Evolutionary conservation across 2,329 filamentous ascomycete genomes (phyloP).

Genomic region (Didymella pinodella): DNA sequence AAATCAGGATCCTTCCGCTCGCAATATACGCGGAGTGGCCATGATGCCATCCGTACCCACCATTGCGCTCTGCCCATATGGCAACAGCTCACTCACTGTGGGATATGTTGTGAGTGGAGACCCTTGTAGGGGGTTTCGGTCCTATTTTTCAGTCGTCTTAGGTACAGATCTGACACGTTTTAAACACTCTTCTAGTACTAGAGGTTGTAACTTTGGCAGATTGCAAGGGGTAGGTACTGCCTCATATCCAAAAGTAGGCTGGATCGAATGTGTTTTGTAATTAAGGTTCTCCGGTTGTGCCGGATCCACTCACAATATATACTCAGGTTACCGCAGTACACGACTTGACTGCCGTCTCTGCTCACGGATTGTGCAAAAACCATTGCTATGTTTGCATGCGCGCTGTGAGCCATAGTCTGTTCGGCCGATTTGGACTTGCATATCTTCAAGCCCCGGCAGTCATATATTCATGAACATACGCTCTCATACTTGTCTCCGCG

Average conservation of each 20-base stretch:
- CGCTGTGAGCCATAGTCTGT: background rate
- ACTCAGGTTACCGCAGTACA: background rate
- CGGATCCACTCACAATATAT: no score
- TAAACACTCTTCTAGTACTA: no score
- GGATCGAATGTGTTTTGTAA: no score
- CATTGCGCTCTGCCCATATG: slow-evolving; percentile 21
- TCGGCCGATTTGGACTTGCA: background rate
- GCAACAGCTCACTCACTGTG: background rate
- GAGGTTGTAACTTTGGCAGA: no score
- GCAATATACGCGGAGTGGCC: background rate
- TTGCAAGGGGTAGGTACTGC: no score
- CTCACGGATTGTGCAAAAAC: background rate
- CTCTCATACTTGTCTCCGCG: background rate
- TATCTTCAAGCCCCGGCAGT: background rate
- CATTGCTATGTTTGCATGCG: background rate
- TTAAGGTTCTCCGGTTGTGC: no score
- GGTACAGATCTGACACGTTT: no score
- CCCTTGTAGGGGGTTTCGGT: no score
- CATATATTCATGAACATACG: background rate
- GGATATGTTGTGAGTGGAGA: no score
- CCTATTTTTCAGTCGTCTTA: no score
- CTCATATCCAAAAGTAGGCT: no score
- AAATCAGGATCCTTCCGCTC: slow-evolving; percentile 1
- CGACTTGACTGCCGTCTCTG: background rate
- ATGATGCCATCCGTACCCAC: slow-evolving; percentile 37